phyloP scores from a whole-genome alignment of 495 filamentous ascomycete genomes.

The Aspergillus heteromorphus region DNA sequence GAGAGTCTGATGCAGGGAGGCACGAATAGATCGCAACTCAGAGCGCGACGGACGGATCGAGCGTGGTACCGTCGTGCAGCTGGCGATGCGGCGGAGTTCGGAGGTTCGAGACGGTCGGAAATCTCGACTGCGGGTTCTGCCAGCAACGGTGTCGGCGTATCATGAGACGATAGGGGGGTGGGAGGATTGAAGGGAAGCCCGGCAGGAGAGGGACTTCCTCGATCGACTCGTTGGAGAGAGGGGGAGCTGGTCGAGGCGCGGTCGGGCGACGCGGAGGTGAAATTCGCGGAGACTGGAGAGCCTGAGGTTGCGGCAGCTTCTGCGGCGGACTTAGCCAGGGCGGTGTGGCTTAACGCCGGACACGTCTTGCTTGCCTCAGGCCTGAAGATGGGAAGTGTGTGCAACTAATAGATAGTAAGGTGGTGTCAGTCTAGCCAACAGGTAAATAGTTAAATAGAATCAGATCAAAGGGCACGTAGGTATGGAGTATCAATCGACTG shows the following conservation, averaged over 20 bases:
- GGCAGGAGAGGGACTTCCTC: background rate
- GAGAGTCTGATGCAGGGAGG: background rate
- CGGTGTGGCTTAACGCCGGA: constrained; percentile 12
- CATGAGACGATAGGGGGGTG: background rate
- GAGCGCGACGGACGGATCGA: background rate
- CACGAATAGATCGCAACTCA: background rate
- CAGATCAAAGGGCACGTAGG: too few relatives aligned
- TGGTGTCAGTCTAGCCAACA: too few relatives aligned
- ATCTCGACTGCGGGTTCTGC: constrained; percentile 1
- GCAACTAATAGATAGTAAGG: too few relatives aligned
- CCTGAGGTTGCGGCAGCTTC: constrained; percentile 4
- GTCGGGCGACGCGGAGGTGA: constrained; percentile 22
- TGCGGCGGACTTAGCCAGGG: constrained; percentile 9
- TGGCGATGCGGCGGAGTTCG: constrained; percentile 4
- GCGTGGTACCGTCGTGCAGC: background rate
- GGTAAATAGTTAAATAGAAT: too few relatives aligned
- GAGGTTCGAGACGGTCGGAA: constrained; percentile 9
- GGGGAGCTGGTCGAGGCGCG: constrained; percentile 5
- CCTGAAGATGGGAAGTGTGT: too few relatives aligned
- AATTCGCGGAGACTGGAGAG: constrained; percentile 16
- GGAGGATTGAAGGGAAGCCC: background rate
- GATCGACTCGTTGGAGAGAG: constrained; percentile 5
- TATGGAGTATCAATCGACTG: too few relatives aligned
- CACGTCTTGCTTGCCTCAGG: too few relatives aligned
- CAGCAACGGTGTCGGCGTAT: background rate